Base-by-base conservation (phyloP, 129 eudicot species). In the Heracleum sosnowskyi region DNA sequence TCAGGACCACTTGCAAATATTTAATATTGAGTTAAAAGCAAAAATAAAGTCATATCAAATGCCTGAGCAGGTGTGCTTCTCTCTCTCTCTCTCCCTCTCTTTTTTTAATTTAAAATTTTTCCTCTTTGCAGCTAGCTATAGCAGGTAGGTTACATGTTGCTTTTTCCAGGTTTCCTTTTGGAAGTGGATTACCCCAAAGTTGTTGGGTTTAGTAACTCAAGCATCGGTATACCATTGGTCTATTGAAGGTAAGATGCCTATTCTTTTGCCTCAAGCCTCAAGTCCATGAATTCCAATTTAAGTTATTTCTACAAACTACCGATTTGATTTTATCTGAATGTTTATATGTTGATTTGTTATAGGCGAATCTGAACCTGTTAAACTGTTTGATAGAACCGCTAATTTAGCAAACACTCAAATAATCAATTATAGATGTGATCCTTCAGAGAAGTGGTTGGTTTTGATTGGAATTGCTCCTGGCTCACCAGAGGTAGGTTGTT, bases 401-500 rank as follows among this genome's bases (percentile, higher is more conserved):
- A 93, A 95, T 80, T 63, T 93, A 60, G 89, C 91, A 41, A 93
- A 87, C 85, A 93, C 89, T 87, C 98, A 93, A 81, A 91, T 93
- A 26, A 93, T 93, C 75, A 93, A 89, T 77, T 93, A 93, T 75
- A 86, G 85, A 53, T 89, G 97, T 76, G 97, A 93, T 81, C 98
- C 97, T 64, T 82, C 97, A 41, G 98, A 93, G 78, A 93, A 93
- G 66, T 93, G 98, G 98, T 74, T 93, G 91, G 97, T 93, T 68
- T 78, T 93, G 89, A 93, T 93, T 84, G 98, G 98, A 53, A 93
- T 93, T 69, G 93, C 98, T 51, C 98, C 98, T 83, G 98, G 98
- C 68, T 93, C 98, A 60, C 83, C 90, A 60, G 98, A 93, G 97
- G 98, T 91, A 80, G 77, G 88, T 81, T 49, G 26, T 28, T 69